These are phyloP conservation scores for Suillus alpinus DNA, from an alignment of 768 basidiomycete species.

Conservation along the genomic window DNA sequence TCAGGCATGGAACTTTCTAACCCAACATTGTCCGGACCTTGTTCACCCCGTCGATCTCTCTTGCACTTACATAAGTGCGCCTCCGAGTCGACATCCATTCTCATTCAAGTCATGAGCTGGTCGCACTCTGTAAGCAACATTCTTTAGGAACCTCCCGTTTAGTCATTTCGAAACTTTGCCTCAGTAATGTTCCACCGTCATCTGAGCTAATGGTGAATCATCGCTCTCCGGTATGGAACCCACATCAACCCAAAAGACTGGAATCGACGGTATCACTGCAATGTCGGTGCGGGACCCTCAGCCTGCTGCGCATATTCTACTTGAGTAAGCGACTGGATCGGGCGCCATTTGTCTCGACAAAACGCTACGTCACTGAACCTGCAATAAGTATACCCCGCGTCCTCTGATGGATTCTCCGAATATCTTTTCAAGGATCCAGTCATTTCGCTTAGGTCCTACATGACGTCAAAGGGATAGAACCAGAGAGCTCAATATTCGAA, in stretches of 20 bases:
- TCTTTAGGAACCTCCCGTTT: neutral
- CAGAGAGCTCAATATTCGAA: neutral
- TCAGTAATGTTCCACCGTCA: conserved; percentile 9
- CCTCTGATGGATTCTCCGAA: conserved; percentile 13
- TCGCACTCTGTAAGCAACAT: conserved; percentile 13
- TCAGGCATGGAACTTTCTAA: conserved; percentile 13
- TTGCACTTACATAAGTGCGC: neutral
- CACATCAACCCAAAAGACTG: conserved; percentile 8
- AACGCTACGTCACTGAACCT: conserved; percentile 8
- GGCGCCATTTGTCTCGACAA: conserved; percentile 8
- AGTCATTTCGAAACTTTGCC: conserved; percentile 8
- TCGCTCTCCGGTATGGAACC: conserved; percentile 16
- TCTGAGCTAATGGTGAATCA: conserved; percentile 13
- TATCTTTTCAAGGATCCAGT: conserved; percentile 1
- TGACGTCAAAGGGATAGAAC: conserved; percentile 3
- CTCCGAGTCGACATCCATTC: neutral
- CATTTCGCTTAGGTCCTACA: conserved; percentile 6
- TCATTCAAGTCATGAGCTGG: conserved; percentile 8
- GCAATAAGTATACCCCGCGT: conserved; percentile 1
- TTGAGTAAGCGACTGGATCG: conserved; percentile 5
- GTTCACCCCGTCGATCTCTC: conserved; percentile 13
- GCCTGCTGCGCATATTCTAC: conserved; percentile 14
- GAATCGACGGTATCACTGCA: conserved; percentile 15
- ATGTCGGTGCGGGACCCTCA: conserved; percentile 15
- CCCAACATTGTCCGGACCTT: conserved; percentile 26